Conservation (phyloP, 257 asterid genomes). For the Penstemon eatonii region DNA sequence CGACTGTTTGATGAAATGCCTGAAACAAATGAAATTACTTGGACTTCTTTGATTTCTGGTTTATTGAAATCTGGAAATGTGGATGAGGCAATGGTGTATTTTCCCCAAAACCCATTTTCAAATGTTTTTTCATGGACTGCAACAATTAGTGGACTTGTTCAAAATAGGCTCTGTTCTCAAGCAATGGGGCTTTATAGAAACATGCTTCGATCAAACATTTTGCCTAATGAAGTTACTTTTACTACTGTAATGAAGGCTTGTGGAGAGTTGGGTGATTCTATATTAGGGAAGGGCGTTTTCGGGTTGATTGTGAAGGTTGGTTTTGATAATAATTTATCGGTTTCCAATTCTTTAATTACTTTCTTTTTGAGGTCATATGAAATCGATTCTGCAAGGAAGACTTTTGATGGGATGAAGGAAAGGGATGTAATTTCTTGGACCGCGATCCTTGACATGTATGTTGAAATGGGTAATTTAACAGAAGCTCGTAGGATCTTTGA, state of each 20-base stretch:
- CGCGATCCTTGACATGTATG: conserved; percentile 58
- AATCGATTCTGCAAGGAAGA: conserved; percentile 47
- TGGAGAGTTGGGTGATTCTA: conserved; percentile 51
- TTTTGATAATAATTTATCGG: conserved; percentile 46
- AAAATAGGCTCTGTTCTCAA: conserved; percentile 47
- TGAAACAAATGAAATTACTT: conserved; percentile 67
- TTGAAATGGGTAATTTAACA: conserved; percentile 48
- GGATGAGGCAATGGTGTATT: conserved; percentile 59
- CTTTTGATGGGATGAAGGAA: conserved; percentile 52
- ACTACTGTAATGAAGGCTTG: conserved; percentile 59
- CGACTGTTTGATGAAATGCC: conserved; percentile 87
- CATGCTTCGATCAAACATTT: conserved; percentile 54
- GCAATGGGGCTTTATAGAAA: conserved; percentile 49
- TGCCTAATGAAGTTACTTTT: conserved; percentile 72
- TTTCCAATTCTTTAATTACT: conserved; percentile 65
- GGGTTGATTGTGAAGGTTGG: conserved; percentile 62
- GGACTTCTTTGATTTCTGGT: conserved; percentile 76
- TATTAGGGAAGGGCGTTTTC: conserved; percentile 54
- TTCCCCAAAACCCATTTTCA: conserved; percentile 49
- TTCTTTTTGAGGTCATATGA: conserved; percentile 50
- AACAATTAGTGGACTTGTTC: conserved; percentile 63
- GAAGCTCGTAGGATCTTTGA: conserved; percentile 66
- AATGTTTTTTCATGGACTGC: conserved; percentile 74
- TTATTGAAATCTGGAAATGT: conserved; percentile 55
- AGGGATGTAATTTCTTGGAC: conserved; percentile 86